Percentiles rank a stretch among this genome's conserved stretches.
Conservation (phyloP, 148 eudicot species). For the Vaccinium vitisidaea region DNA sequence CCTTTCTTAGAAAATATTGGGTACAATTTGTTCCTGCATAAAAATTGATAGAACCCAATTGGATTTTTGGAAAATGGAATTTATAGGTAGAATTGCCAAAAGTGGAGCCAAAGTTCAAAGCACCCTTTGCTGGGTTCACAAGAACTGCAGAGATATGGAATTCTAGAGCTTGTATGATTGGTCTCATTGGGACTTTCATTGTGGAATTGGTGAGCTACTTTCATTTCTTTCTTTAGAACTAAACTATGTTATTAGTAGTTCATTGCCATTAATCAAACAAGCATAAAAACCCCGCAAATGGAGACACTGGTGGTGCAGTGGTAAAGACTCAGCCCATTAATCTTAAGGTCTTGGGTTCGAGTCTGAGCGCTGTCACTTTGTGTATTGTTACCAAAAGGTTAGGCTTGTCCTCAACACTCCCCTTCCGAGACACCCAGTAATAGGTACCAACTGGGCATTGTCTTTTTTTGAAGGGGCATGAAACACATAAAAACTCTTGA, state of each 20-base stretch:
- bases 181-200: conserved; percentile 85
- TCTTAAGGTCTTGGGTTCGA: no score
- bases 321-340: no score
- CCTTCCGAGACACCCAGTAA: no score
- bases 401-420: no score
- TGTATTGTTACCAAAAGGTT: no score
- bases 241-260: not conserved
- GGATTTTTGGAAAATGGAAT: not conserved
- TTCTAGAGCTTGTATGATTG: conserved; percentile 96
- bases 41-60: not conserved
- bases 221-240: not conserved
- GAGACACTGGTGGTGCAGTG: no score
- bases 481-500: not conserved
- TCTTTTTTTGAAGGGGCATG: not conserved
- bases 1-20: not conserved
- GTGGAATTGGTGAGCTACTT: conserved; percentile 59
- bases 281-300: not conserved
- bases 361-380: no score
- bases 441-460: no score
- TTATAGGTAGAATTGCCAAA: conserved; percentile 75
- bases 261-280: not conserved
- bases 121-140: conserved; percentile 81
- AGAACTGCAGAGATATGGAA: conserved; percentile 86
- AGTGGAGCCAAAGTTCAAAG: conserved; percentile 62
- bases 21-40: not conserved